Evolutionary conservation across 1,284 basidiomycete genomes (phyloP).

Genomic region (Cystobasidium pallidum): DNA sequence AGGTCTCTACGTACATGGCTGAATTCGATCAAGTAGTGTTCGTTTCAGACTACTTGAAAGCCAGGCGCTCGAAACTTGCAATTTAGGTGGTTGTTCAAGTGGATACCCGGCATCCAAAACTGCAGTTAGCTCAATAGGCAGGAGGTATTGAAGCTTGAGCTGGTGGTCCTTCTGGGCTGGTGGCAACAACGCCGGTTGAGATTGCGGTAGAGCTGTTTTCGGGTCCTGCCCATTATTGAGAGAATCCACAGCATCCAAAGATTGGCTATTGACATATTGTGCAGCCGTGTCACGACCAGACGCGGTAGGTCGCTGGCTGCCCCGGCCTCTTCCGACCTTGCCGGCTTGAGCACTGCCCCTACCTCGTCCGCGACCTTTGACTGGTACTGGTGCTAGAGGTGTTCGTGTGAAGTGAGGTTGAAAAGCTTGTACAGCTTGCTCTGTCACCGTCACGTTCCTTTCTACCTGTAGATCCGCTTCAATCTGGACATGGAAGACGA

Average conservation of each 20-base stretch:
- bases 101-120: constrained; percentile 43
- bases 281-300: not conserved
- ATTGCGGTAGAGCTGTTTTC: not conserved
- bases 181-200: not conserved
- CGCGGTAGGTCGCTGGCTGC: not conserved
- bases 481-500: constrained; percentile 37
- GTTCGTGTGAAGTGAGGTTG: not conserved
- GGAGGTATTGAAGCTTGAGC: constrained; percentile 46
- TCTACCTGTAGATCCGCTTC: constrained; percentile 45
- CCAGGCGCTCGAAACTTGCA: constrained; percentile 42
- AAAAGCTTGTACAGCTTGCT: constrained; percentile 26
- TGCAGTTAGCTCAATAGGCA: constrained; percentile 41
- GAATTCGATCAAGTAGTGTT: not conserved
- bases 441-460: constrained; percentile 39
- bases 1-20: constrained; percentile 12
- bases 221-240: constrained; percentile 22
- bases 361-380: not conserved
- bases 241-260: not conserved
- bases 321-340: not conserved
- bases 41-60: not conserved
- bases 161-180: not conserved
- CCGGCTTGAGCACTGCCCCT: not conserved
- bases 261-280: not conserved
- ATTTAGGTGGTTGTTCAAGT: constrained; percentile 30
- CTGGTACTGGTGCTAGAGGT: not conserved